Base-by-base conservation (phyloP, 2,329 filamentous ascomycete species). In the Samsoniella hepiali region DNA sequence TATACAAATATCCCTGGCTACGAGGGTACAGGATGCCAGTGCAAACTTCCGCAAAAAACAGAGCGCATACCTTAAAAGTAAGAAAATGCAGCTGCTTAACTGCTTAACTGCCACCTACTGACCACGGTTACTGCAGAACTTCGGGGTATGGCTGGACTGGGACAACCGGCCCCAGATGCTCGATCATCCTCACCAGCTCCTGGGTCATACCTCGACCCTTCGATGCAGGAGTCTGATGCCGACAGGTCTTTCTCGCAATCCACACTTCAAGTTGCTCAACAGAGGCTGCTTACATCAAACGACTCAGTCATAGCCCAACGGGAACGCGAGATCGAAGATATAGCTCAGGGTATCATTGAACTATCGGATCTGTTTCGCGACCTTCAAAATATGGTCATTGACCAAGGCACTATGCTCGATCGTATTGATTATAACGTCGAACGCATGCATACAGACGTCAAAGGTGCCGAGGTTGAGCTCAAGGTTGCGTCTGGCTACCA, bases 361-460 rank as follows among this genome's bases (percentile, higher is more conserved):
- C 81, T 99, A 8, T 91, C 94, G 4, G 95, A 97, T 74, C 91
- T 99, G 58, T 99, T 99, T 80, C 91, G 96, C 66, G 95, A 99
- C 71, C 81, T 99, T 36, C 95, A 99, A 76, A 89, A 84, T 55
- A 98, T 99, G 93, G 92, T 96, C 69, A 93, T 96, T 68, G 91
- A 95, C 72, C 91, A 95, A 75, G 92, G 92, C 60, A 95, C 91
- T 15, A 91, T 96, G 84, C 83, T 97, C 29, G 93, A 96, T 76
- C 89, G 95, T 71, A 96, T 96, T 70, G 96, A 99, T 76, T 99
- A 97, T 79, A 99, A 99, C 71, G 93, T 99, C 60, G 95, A 99
- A 78, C 85, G 89, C 65, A 97, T 98, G 91, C 87, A 88, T n/a
- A 88, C 88, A 27, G 93, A 98, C 71, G 92, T 99, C 64, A 96